These are phyloP conservation scores for Yamadazyma sp. DNA, from an alignment of 805 yeast genomes.

Conservation along the genomic window DNA sequence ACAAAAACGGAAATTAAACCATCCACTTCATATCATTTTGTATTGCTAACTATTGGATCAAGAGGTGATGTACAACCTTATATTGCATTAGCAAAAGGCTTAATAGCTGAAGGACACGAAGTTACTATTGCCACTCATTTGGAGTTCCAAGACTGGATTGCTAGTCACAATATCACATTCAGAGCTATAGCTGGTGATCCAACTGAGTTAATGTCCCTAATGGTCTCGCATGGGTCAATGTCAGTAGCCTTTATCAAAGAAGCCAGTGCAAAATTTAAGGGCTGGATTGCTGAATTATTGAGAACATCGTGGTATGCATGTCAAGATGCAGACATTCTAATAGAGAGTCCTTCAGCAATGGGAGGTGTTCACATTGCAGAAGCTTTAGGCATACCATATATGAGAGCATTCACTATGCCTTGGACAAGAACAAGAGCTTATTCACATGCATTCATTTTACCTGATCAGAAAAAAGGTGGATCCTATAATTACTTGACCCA, in stretches of 20 bases:
- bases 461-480: slow-evolving; percentile 91
- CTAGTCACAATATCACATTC: slow-evolving; percentile 62
- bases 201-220: slow-evolving; percentile 82
- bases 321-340: slow-evolving; percentile 73
- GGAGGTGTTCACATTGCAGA: slow-evolving; percentile 95
- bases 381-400: slow-evolving; percentile 83
- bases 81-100: slow-evolving; percentile 80
- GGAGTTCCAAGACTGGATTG: slow-evolving; percentile 79
- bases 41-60: slow-evolving; percentile 85
- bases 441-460: slow-evolving; percentile 94
- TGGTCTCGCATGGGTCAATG: slow-evolving; percentile 89
- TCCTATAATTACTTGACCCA: slow-evolving; percentile 90
- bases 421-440: slow-evolving; percentile 96
- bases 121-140: slow-evolving; percentile 83
- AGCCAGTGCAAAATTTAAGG: slow-evolving; percentile 73
- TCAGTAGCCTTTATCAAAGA: slow-evolving; percentile 80
- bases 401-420: slow-evolving; percentile 97
- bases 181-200: slow-evolving; percentile 88
- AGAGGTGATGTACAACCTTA: slow-evolving; percentile 98
- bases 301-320: slow-evolving; percentile 83
- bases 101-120: slow-evolving; percentile 75
- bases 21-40: slow-evolving; percentile 52
- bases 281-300: slow-evolving; percentile 79
- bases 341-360: slow-evolving; percentile 97
- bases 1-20: slow-evolving; percentile 53